Conservation (phyloP, 2,329 filamentous ascomycete genomes). For the Microascus cirrosus region DNA sequence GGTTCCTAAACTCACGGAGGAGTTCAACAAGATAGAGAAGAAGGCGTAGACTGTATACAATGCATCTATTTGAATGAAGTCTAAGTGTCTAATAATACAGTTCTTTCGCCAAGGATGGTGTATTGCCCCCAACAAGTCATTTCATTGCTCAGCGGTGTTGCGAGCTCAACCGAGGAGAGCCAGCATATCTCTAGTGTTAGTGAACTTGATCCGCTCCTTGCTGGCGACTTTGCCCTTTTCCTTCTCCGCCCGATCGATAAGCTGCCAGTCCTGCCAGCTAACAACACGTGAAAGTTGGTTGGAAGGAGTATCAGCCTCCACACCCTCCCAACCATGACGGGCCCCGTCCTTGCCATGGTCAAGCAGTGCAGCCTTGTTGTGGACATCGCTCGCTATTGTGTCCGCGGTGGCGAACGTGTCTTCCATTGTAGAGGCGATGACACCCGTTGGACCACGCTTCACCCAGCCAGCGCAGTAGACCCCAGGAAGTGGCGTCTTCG, state of each 20-base stretch:
- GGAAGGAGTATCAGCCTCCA: slow-evolving; percentile 47
- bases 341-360: slow-evolving; percentile 3
- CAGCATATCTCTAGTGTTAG: slow-evolving; percentile 45
- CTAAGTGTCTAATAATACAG: slow-evolving; percentile 10
- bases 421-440: slow-evolving; percentile 92
- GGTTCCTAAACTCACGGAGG: slow-evolving; percentile 92
- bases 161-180: slow-evolving; percentile 28
- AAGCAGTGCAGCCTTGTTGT: slow-evolving; percentile 27
- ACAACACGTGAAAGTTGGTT: slow-evolving; percentile 49
- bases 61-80: slow-evolving; percentile 5
- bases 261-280: slow-evolving; percentile 74
- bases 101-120: neutral
- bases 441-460: slow-evolving; percentile 85
- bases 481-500: slow-evolving; percentile 43
- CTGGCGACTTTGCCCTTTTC: slow-evolving; percentile 53
- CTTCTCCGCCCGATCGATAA: slow-evolving; percentile 70
- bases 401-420: slow-evolving; percentile 89
- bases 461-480: slow-evolving; percentile 96
- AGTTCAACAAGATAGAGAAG: slow-evolving; percentile 53
- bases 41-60: slow-evolving; percentile 8
- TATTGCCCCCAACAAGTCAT: neutral
- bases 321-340: slow-evolving; percentile 61
- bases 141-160: neutral
- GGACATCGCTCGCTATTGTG: slow-evolving; percentile 71
- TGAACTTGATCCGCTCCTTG: slow-evolving; percentile 69